Percentiles rank a stretch among this genome's conserved stretches.
Conservation (phyloP, 2,329 filamentous ascomycete species). For the Fonsecaea monophora region DNA sequence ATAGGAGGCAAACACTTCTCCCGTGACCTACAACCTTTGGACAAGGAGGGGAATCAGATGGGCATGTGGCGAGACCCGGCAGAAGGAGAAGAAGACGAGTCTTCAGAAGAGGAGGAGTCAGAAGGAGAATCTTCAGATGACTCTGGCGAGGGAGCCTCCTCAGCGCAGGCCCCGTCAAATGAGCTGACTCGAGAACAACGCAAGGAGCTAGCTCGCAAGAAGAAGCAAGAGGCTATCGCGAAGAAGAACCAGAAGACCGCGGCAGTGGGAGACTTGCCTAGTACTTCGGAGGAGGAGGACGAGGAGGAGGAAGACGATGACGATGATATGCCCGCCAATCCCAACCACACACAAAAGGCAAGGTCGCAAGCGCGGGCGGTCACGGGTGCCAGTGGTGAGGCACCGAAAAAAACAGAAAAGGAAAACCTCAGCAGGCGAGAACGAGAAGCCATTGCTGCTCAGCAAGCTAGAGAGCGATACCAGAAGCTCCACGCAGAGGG, state of each 20-base stretch:
- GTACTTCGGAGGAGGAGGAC: slow-evolving; percentile 59
- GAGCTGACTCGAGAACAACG: slow-evolving; percentile 82
- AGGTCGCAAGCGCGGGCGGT: slow-evolving; percentile 66
- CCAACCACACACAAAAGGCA: slow-evolving; percentile 77
- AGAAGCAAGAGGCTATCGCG: slow-evolving; percentile 86
- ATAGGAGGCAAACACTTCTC: slow-evolving; percentile 95
- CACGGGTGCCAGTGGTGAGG: slow-evolving; percentile 45
- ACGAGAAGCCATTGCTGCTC: slow-evolving; percentile 81
- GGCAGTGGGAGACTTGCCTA: slow-evolving; percentile 85
- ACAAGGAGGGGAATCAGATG: slow-evolving; percentile 85
- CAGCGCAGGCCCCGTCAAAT: slow-evolving; percentile 48
- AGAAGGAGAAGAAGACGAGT: slow-evolving; percentile 51
- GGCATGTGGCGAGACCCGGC: slow-evolving; percentile 75
- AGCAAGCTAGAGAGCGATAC: slow-evolving; percentile 87
- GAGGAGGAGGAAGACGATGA: slow-evolving; percentile 48
- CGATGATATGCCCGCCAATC: slow-evolving; percentile 72
- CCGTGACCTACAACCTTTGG: slow-evolving; percentile 83
- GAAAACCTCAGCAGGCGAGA: slow-evolving; percentile 70
- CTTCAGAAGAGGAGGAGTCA: slow-evolving; percentile 50
- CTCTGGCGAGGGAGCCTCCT: slow-evolving; percentile 55
- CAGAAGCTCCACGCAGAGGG: slow-evolving; percentile 90
- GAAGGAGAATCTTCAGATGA: slow-evolving; percentile 57
- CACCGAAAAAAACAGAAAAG: slow-evolving; percentile 63
- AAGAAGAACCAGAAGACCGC: slow-evolving; percentile 73
- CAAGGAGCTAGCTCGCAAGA: slow-evolving; percentile 83